A percentile compares a stretch with the other conserved stretches of the same genome.
These are phyloP conservation scores for Fusarium tjaetaba DNA, from an alignment of 2,329 filamentous ascomycete genomes.

Conservation along the genomic window DNA sequence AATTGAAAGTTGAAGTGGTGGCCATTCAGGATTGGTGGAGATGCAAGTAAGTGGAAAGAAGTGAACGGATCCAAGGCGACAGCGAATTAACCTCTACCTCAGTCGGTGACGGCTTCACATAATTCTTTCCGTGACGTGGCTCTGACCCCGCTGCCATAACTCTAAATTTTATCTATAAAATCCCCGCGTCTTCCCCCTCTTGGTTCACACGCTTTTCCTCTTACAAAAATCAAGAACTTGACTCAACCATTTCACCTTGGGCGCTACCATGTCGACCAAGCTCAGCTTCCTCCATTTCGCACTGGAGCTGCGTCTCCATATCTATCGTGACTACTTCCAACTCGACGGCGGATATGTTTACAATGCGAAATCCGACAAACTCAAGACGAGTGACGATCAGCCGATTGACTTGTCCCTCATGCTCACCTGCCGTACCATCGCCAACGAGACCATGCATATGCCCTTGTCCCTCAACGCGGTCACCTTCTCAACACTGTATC, in stretches of 20 bases:
- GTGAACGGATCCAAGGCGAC: too few relatives aligned
- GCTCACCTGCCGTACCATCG: constrained; percentile 13
- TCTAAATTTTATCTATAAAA: neutral
- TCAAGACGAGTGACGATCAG: neutral
- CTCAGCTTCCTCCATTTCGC: neutral
- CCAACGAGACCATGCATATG: neutral
- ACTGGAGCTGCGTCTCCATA: neutral
- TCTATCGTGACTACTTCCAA: constrained; percentile 10
- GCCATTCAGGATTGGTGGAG: too few relatives aligned
- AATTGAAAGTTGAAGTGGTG: too few relatives aligned
- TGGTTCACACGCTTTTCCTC: neutral
- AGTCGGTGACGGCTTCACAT: too few relatives aligned
- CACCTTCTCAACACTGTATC: constrained; percentile 2
- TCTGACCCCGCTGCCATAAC: neutral
- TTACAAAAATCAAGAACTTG: neutral
- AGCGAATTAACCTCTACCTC: too few relatives aligned
- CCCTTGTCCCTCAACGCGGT: neutral
- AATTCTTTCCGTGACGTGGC: too few relatives aligned
- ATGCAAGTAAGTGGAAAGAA: too few relatives aligned
- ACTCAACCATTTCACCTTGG: neutral
- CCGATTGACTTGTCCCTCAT: constrained; percentile 18
- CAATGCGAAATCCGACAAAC: constrained; percentile 3
- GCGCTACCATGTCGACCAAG: neutral
- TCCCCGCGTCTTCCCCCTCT: neutral
- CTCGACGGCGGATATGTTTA: constrained; percentile 9